phyloP scores from a whole-genome alignment of 352 stramenopile genomes.

The Globisporangium middletonii region DNA sequence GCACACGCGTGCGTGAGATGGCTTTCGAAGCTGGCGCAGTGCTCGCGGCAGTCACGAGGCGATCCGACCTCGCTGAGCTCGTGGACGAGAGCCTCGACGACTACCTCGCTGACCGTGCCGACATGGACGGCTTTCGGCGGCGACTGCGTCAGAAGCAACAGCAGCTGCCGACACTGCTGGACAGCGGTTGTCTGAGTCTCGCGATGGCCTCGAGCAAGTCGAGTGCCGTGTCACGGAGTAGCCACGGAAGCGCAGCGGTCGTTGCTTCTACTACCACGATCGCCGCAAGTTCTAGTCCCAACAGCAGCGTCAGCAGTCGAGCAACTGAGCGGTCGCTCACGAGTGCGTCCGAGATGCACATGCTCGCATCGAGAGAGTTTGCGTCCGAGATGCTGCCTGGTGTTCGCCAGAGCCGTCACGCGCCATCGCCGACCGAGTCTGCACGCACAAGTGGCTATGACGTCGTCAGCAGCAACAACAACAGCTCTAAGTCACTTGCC shows the following conservation, averaged over 20 bases:
- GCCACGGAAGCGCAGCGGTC: neutral
- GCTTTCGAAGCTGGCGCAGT: constrained; percentile 41
- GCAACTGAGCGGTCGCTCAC: constrained; percentile 28
- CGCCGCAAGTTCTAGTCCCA: neutral
- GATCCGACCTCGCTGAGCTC: constrained; percentile 34
- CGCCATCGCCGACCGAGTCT: neutral
- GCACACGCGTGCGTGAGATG: constrained; percentile 28
- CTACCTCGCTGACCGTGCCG: constrained; percentile 39
- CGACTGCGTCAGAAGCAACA: constrained; percentile 27
- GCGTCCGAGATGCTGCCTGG: neutral
- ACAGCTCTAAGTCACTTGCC: neutral
- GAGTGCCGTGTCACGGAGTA: neutral
- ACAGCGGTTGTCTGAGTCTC: constrained; percentile 26
- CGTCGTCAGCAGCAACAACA: neutral
- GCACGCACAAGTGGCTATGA: neutral
- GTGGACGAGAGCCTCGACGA: constrained; percentile 45
- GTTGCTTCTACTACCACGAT: neutral
- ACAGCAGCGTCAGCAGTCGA: neutral
- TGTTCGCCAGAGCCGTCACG: constrained; percentile 3
- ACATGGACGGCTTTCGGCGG: constrained; percentile 36
- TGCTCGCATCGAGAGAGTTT: constrained; percentile 18
- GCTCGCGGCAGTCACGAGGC: constrained; percentile 17
- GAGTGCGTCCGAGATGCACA: constrained; percentile 32
- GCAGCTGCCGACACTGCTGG: constrained; percentile 23
- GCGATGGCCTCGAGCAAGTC: neutral